Evolutionary conservation across 495 filamentous ascomycete genomes (phyloP).

Genomic region (Neurospora discreta): DNA sequence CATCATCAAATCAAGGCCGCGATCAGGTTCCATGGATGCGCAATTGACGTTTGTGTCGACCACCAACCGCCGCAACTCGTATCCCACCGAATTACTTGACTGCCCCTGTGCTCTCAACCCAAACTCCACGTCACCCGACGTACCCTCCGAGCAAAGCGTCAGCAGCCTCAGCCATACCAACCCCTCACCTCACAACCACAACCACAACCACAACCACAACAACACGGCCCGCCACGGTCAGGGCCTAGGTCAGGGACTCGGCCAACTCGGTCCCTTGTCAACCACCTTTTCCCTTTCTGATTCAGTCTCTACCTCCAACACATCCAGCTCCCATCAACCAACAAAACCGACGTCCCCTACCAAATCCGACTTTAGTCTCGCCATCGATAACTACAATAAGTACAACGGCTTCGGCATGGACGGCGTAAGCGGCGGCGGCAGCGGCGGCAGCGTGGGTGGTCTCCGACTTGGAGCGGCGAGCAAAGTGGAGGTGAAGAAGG

Average conservation of each 20-base stretch:
- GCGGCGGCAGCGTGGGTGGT: not conserved
- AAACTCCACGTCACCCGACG: not conserved
- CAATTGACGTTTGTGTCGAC: accelerated
- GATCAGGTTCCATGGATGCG: not conserved
- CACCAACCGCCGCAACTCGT: not conserved
- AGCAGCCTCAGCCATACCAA: not conserved
- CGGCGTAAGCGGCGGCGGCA: not conserved
- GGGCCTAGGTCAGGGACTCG: not conserved
- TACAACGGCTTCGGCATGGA: not conserved
- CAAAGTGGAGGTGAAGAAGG: slow-evolving; percentile 14
- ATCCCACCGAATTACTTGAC: not conserved
- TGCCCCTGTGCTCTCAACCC: not conserved
- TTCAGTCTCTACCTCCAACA: not conserved
- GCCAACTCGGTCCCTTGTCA: not conserved
- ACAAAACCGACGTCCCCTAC: not conserved
- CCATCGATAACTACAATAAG: not conserved
- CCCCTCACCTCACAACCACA: not conserved
- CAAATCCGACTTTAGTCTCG: not conserved
- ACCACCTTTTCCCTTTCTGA: not conserved
- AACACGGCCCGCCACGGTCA: not conserved
- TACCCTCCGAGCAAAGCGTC: not conserved
- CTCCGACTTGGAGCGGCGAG: not conserved
- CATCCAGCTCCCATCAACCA: not conserved
- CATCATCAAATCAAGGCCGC: not conserved
- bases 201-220: not conserved